phyloP scores from a whole-genome alignment of 495 filamentous ascomycete genomes.

The Aspergillus saccharolyticus region DNA sequence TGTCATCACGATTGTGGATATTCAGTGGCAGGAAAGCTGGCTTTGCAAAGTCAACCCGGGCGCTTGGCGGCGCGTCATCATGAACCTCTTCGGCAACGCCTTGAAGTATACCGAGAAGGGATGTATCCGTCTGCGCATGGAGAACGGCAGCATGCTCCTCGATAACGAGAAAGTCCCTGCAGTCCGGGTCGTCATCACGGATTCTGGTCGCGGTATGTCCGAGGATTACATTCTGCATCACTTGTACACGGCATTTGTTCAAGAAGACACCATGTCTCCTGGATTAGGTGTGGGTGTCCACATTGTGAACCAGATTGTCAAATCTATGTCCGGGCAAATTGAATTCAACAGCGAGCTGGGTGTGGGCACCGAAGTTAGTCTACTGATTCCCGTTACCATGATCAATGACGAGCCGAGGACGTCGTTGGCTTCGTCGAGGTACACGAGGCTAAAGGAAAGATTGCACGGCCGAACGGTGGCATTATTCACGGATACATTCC shows the following conservation, averaged over 20 bases:
- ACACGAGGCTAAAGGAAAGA: conserved; percentile 11
- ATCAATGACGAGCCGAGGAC: background rate
- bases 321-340: conserved; percentile 3
- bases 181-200: conserved; percentile 29
- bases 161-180: conserved; percentile 11
- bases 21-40: conserved; percentile 48
- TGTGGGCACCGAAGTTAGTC: conserved; percentile 4
- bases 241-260: conserved; percentile 41
- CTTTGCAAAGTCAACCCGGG: conserved; percentile 56
- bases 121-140: conserved; percentile 52
- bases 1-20: conserved; percentile 50
- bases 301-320: conserved; percentile 9
- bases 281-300: conserved; percentile 11
- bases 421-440: background rate
- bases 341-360: conserved; percentile 6
- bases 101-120: conserved; percentile 64
- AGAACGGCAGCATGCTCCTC: conserved; percentile 24
- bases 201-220: conserved; percentile 45
- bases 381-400: conserved; percentile 14
- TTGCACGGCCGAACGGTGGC: conserved; percentile 22
- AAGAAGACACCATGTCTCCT: conserved; percentile 32
- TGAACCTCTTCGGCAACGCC: conserved; percentile 71
- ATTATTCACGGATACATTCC: conserved; percentile 19
- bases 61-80: conserved; percentile 58
- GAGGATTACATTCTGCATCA: conserved; percentile 38